These are phyloP conservation scores for Ganoderma boninense DNA, from an alignment of 1,284 basidiomycete species.

Conservation along the genomic window DNA sequence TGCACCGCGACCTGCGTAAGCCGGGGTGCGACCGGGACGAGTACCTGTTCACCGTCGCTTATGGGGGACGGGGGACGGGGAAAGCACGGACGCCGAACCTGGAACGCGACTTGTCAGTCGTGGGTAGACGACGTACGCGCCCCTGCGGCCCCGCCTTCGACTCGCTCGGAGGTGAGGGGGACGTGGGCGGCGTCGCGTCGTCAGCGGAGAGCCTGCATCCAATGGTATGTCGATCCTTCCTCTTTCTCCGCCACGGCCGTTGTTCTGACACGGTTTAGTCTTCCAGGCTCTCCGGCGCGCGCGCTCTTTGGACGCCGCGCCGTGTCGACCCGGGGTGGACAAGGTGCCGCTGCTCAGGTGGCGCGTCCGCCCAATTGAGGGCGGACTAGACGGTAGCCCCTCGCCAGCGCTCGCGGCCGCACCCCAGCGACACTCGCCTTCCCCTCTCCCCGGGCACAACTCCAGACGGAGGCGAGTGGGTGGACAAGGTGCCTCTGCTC, in stretches of 20 bases:
- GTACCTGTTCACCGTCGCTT: background rate
- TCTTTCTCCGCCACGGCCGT: no score
- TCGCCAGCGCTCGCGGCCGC: no score
- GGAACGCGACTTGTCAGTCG: conserved; percentile 2
- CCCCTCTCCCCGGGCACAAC: no score
- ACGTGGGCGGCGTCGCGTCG: background rate
- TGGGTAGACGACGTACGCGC: conserved; percentile 4
- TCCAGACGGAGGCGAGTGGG: no score
- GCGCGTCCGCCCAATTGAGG: no score
- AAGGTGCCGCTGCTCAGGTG: no score
- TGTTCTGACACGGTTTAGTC: background rate
- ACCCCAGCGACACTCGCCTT: no score
- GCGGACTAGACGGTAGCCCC: no score
- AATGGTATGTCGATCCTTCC: no score
- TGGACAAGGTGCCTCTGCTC: no score
- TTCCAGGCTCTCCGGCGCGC: background rate
- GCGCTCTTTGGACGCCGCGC: background rate
- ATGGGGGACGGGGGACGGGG: background rate
- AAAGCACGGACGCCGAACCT: conserved; percentile 7
- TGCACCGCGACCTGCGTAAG: no score
- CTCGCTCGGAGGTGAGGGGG: no score
- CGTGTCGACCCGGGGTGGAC: background rate
- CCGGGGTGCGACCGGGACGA: conserved; percentile 8
- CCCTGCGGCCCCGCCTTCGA: background rate
- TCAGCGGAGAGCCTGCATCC: background rate